A percentile compares a stretch with the other conserved stretches of the same genome.
phyloP scores from a whole-genome alignment of 306 rosid species.

The Begonia masoniana region DNA sequence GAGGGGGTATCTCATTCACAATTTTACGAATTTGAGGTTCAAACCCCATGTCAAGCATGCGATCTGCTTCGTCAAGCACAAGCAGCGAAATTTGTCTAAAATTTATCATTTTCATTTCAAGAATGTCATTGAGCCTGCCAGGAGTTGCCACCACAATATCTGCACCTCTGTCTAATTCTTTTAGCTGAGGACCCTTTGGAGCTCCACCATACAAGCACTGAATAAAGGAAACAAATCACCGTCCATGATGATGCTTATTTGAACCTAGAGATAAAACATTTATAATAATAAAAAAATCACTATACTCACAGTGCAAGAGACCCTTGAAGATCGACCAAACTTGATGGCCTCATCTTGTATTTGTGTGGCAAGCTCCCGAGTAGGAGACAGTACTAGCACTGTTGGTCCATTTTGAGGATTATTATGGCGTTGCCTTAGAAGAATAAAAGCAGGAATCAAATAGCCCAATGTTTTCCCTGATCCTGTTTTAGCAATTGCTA shows the following conservation, averaged over 20 bases:
- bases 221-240: conserved; percentile 18
- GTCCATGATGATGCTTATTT: neutral
- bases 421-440: conserved; percentile 67
- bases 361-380: conserved; percentile 98
- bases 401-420: conserved; percentile 83
- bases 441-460: conserved; percentile 81
- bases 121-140: conserved; percentile 92
- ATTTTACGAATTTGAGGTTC: conserved; percentile 98
- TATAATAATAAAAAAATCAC: conserved; percentile 1
- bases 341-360: conserved; percentile 85
- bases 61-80: conserved; percentile 98
- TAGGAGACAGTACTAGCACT: conserved; percentile 93
- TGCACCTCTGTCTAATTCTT: conserved; percentile 88
- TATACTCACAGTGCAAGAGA: conserved; percentile 83
- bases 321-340: conserved; percentile 76
- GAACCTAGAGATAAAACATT: neutral
- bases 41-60: conserved; percentile 99
- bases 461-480: conserved; percentile 97
- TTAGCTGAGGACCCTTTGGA: conserved; percentile 75
- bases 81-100: conserved; percentile 88
- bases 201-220: conserved; percentile 99
- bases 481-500: conserved; percentile 96
- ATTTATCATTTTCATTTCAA: conserved; percentile 84
- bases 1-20: conserved; percentile 93
- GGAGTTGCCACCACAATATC: conserved; percentile 99